Evolutionary conservation across 805 yeast genomes (phyloP), one percentile per base, ranked within the genome.

Genomic region (Pichia nanzhaoensis): DNA sequence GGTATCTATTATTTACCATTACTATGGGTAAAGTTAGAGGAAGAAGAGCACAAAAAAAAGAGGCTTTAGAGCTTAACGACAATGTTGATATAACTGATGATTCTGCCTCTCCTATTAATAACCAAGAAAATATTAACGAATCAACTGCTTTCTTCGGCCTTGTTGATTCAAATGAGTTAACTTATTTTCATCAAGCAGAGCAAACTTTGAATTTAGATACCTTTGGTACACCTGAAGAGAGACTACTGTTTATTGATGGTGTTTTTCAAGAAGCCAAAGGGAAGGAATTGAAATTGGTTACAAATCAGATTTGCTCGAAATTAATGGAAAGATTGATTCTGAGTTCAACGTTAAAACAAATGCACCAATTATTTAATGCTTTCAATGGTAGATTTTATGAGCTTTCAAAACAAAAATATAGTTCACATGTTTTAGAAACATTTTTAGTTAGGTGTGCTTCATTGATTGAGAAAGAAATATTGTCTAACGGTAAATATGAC

Each of bases 261-360:
- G 85, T 91, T 1, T 72, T 90, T 53, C 91, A 83, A 52, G 99
- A 93, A 67, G 76, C 89, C 19, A 71, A 74, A 39, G 96, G 96
- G 2, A 89, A 90, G 56, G 98, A 91, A 64, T 69, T 93, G 54
- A 91, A 93, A 63, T 71, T 91, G 34, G 96, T 85, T 4, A 91
- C 96, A 2, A 90, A 91, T 58, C 97, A 90, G 59, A 88, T 91
- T 46, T 89, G 97, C 63, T 91, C 98, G 20, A 91, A 91, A 61
- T 71, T 93, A 47, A 73, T 93, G 70, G 99, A 91, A 64, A 73
- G 99, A 58, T 67, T 91, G 49, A 75, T 91, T n/a, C 64, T 85
- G 35, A 66, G 70, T 17, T 82, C 90, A 14, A 70, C 74, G 22
- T 82, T 79, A 49, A 68, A 64, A 12, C 95, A 88, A 60, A 63